Evolutionary conservation across 179 eudicot genomes (phyloP).

Genomic region (Corrigiola litoralis): DNA sequence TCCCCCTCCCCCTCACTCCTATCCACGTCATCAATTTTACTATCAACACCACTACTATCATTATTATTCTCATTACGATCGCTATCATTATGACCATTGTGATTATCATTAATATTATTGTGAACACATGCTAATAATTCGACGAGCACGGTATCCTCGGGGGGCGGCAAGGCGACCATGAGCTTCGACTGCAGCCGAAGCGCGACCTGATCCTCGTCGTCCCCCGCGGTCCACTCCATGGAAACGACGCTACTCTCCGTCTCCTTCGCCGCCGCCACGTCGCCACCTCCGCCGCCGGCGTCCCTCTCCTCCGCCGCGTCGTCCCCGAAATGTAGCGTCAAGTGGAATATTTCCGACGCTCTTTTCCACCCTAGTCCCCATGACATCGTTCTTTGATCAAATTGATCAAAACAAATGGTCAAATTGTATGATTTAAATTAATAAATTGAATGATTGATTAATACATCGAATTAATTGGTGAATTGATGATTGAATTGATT

Average conservation of each 20-base stretch:
- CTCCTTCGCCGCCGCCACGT: slow-evolving; percentile 16
- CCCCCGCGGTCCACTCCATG: slow-evolving; percentile 91
- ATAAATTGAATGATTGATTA: background rate
- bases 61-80: background rate
- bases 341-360: slow-evolving; percentile 66
- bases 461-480: background rate
- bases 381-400: slow-evolving; percentile 50
- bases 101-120: no score
- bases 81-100: background rate
- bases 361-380: slow-evolving; percentile 99
- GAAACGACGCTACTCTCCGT: slow-evolving; percentile 22
- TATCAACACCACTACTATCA: background rate
- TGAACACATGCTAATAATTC: slow-evolving; percentile 22
- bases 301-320: slow-evolving; percentile 28
- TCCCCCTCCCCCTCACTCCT: background rate
- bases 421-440: no score
- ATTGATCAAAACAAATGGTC: no score
- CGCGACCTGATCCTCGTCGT: slow-evolving; percentile 92
- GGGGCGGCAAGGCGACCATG: slow-evolving; percentile 84
- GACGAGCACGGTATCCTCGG: slow-evolving; percentile 67
- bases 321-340: slow-evolving; percentile 68
- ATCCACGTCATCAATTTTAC: slow-evolving; percentile 9
- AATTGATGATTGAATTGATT: no score
- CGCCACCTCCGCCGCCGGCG: slow-evolving; percentile 11
- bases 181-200: slow-evolving; percentile 76